phyloP scores from a whole-genome alignment of 768 basidiomycete species.

The Macrolepiota albuminosa region DNA sequence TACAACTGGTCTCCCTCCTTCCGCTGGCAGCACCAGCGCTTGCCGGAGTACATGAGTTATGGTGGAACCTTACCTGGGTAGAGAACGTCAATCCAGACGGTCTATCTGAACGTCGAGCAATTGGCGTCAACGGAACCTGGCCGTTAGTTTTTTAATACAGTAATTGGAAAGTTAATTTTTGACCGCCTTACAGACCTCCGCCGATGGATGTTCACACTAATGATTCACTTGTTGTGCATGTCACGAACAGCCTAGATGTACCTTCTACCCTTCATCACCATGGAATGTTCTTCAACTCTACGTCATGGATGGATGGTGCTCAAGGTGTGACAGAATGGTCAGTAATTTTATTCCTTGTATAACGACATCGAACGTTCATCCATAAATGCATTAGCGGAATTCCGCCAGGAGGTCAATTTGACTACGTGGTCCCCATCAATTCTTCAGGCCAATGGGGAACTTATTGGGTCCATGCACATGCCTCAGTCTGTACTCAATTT shows the following conservation, averaged over 20 bases:
- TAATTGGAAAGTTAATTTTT: not conserved
- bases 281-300: conserved; percentile 90
- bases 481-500: conserved; percentile 32
- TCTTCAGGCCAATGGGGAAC: conserved; percentile 71
- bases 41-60: conserved; percentile 67
- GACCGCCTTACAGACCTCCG: conserved; percentile 55
- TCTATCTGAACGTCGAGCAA: conserved; percentile 65
- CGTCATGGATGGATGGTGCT: conserved; percentile 90
- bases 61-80: conserved; percentile 93
- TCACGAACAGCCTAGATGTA: conserved; percentile 62
- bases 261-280: conserved; percentile 84
- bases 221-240: conserved; percentile 77
- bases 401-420: conserved; percentile 64
- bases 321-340: conserved; percentile 80
- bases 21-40: conserved; percentile 34
- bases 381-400: conserved; percentile 53
- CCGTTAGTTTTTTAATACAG: conserved; percentile 52
- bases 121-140: conserved; percentile 93
- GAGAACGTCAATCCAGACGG: conserved; percentile 81
- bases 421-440: conserved; percentile 71
- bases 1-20: conserved; percentile 23
- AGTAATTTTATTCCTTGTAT: not conserved
- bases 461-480: conserved; percentile 77
- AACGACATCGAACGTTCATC: not conserved
- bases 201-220: conserved; percentile 66